A percentile compares a stretch with the other conserved stretches of the same genome.
phyloP scores from a whole-genome alignment of 768 basidiomycete species.

The Suillus cothurnatus region DNA sequence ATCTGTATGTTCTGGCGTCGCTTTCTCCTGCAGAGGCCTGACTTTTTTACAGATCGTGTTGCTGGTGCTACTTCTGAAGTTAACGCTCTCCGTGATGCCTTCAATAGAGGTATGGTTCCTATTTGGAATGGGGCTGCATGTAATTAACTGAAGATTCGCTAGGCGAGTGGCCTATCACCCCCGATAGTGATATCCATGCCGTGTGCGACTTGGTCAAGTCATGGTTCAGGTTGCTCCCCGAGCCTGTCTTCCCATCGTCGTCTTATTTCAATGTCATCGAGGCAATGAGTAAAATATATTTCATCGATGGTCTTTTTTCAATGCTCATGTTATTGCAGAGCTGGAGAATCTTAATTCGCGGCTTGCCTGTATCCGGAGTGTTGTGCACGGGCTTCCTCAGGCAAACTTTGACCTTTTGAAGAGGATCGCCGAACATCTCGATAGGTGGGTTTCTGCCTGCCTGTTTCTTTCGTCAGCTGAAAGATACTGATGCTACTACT shows the following conservation, averaged over 20 bases:
- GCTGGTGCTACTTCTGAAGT: constrained; percentile 76
- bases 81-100: constrained; percentile 67
- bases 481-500: constrained; percentile 3
- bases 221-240: constrained; percentile 84
- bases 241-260: constrained; percentile 72
- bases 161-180: constrained; percentile 64
- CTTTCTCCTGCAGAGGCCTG: background rate
- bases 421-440: constrained; percentile 82
- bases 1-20: constrained; percentile 60
- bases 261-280: constrained; percentile 71
- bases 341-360: constrained; percentile 70
- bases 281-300: constrained; percentile 59
- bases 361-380: constrained; percentile 59
- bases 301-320: background rate
- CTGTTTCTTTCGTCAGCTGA: background rate
- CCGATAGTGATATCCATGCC: constrained; percentile 74
- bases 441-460: constrained; percentile 48
- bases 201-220: constrained; percentile 83
- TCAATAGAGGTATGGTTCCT: constrained; percentile 60
- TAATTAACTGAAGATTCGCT: background rate
- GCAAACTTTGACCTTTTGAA: constrained; percentile 79
- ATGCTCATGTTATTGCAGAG: constrained; percentile 44
- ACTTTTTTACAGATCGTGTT: constrained; percentile 63
- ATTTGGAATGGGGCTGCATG: background rate
- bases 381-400: constrained; percentile 71